Conservation (phyloP, 2,329 filamentous ascomycete species). For the Decorospora gaudefroyi region DNA sequence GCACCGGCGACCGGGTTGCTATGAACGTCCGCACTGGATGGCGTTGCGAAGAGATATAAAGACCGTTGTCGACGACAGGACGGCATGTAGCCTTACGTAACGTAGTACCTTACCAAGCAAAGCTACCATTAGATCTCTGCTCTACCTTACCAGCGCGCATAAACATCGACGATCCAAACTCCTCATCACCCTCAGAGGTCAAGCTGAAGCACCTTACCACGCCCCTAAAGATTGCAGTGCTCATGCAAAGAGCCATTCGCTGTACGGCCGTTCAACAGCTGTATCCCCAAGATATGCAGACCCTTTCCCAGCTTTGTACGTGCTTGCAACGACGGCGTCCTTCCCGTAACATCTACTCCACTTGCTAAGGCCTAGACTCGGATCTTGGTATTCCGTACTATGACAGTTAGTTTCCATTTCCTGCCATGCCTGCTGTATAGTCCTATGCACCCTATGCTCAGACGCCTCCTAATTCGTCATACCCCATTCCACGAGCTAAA, state of each 20-base stretch:
- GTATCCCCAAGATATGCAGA: constrained; percentile 22
- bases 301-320: constrained; percentile 19
- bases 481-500: constrained; percentile 17
- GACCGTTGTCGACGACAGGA: constrained; percentile 11
- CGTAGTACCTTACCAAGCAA: constrained; percentile 13
- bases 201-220: constrained; percentile 16
- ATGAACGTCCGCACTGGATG: constrained; percentile 12
- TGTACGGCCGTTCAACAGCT: constrained; percentile 20
- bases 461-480: background rate
- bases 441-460: constrained; percentile 10
- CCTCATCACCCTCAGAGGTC: constrained; percentile 14
- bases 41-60: constrained; percentile 14
- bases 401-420: constrained; percentile 13
- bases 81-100: constrained; percentile 16
- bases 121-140: constrained; percentile 17
- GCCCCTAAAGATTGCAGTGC: constrained; percentile 18
- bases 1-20: constrained; percentile 4
- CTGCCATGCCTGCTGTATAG: constrained; percentile 13
- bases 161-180: constrained; percentile 16
- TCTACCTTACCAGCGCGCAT: constrained; percentile 13
- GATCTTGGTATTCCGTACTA: constrained; percentile 21
- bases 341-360: constrained; percentile 13
- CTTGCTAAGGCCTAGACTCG: constrained; percentile 23
- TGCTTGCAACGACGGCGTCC: constrained; percentile 14
- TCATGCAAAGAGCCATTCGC: constrained; percentile 17